Evolutionary conservation across 805 yeast genomes (phyloP).

Genomic region (Starmerella khaoyaiensis): DNA sequence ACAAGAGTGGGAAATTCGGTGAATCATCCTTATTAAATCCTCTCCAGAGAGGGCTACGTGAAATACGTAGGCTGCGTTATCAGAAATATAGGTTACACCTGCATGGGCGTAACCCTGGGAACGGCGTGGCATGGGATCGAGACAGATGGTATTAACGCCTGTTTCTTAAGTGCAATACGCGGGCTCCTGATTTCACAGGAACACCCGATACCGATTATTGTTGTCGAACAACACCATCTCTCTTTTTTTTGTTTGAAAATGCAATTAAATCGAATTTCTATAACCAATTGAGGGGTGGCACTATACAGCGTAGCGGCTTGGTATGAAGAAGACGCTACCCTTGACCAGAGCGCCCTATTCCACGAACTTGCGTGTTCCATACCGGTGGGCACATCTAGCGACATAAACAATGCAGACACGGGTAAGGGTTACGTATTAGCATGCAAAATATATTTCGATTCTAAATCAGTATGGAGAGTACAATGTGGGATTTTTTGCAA

Average conservation of each 20-base stretch:
- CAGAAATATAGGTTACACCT: slow-evolving; percentile 21
- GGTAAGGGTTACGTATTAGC: no score
- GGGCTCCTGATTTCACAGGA: slow-evolving; percentile 20
- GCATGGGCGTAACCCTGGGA: slow-evolving; percentile 19
- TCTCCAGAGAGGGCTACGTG: slow-evolving; percentile 24
- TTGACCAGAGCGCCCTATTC: no score
- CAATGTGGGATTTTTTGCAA: no score
- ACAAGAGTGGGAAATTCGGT: slow-evolving; percentile 28
- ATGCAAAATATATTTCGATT: no score
- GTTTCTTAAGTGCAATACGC: slow-evolving; percentile 26
- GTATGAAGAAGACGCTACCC: no score
- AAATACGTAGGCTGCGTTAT: slow-evolving; percentile 25
- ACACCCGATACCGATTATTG: slow-evolving; percentile 26
- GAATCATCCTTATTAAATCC: slow-evolving; percentile 20
- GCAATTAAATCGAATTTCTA: not conserved
- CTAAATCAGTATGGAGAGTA: no score
- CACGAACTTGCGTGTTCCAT: no score
- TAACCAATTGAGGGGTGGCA: no score
- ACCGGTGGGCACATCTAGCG: no score
- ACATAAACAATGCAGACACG: no score
- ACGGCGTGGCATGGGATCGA: slow-evolving; percentile 25
- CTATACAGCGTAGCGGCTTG: no score
- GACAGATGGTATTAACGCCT: not conserved
- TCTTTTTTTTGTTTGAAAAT: slow-evolving; percentile 1
- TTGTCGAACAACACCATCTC: slow-evolving; percentile 11